These are phyloP conservation scores for Cercospora sp. DNA, from an alignment of 2,329 filamentous ascomycete genomes.

Conservation along the genomic window DNA sequence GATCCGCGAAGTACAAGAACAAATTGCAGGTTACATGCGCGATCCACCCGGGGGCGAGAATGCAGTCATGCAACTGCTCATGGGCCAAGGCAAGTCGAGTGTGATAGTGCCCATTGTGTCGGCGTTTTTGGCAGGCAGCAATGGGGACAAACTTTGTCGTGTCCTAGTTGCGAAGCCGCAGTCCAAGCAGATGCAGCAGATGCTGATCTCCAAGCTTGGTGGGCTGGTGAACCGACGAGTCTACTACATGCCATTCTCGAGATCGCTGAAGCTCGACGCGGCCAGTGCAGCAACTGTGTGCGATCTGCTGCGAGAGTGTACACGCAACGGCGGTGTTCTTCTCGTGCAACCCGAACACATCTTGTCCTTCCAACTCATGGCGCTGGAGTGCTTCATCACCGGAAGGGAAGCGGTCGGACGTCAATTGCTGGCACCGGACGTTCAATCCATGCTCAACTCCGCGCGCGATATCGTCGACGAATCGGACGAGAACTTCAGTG, in stretches of 20 bases:
- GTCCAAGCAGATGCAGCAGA: constrained; percentile 48
- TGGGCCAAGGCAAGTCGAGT: constrained; percentile 70
- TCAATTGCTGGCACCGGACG: constrained; percentile 30
- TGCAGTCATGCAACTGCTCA: constrained; percentile 65
- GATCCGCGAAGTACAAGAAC: constrained; percentile 62
- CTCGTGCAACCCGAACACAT: constrained; percentile 64
- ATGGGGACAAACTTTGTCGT: constrained; percentile 50
- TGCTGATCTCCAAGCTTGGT: constrained; percentile 57
- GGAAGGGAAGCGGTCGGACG: constrained; percentile 47
- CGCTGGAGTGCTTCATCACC: constrained; percentile 58
- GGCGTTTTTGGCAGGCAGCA: constrained; percentile 39
- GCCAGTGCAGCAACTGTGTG: constrained; percentile 39
- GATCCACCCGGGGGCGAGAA: constrained; percentile 53
- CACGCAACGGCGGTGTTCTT: constrained; percentile 53
- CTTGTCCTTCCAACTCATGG: constrained; percentile 65
- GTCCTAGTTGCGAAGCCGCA: constrained; percentile 59
- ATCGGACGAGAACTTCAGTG: constrained; percentile 49
- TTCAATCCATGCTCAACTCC: constrained; percentile 32
- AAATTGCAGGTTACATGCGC: constrained; percentile 63
- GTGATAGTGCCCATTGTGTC: constrained; percentile 68
- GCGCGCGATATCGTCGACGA: constrained; percentile 65
- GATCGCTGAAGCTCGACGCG: constrained; percentile 46
- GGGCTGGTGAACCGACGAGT: constrained; percentile 56
- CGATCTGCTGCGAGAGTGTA: constrained; percentile 46
- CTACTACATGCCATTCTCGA: constrained; percentile 60